Base-by-base conservation (phyloP, 148 eudicot genomes). In the Heliamphora exappendiculata region DNA sequence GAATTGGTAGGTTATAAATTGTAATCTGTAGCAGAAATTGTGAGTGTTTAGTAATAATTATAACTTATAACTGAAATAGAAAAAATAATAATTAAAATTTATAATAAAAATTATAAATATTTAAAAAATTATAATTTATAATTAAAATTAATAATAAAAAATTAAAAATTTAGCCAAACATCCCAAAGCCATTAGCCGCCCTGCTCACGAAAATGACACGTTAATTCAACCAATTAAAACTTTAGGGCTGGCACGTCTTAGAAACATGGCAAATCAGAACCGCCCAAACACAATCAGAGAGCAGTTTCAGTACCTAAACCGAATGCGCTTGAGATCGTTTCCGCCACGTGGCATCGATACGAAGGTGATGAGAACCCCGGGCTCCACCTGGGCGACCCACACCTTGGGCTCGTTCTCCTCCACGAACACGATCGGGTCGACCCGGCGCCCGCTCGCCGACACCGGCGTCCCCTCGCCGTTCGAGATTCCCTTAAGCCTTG, bases 341-440 rank as follows among this genome's bases (percentile, higher is more conserved):
- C 97, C 99, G 80, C 94, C 99, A 82, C 94, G 91, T 72, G 98
- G 98, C 86, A 96, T 71, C 5, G 98, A 91, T 3, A 96, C 82
- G 77, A 96, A 96, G 0, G 94, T 91, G 76, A 96, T 96, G 47
- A 96, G 86, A 11, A 96, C 99, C 2, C 99, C 99, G 2, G 99
- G 93, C 78, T 96, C 98, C 69, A 94, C 96, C 83, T 94, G 98
- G 19, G 98, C 98, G 29, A 94, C 98, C 98, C 98, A 94, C 84
- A 93, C 99, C 70, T 86, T 93, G 0, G 99, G 97, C 85, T 96
- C 99, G 42, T 78, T 85, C 79, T 93, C 99, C 85, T 95, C 98
- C 28, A 85, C 84, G 83, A 96, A 76, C 73, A 96, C 90, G 20
- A 96, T 78, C 80, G 92, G 82, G 54, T 87, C 94, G 67, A 71